Evolutionary conservation across 257 asterid genomes (phyloP).

Genomic region (Ilex asprella): DNA sequence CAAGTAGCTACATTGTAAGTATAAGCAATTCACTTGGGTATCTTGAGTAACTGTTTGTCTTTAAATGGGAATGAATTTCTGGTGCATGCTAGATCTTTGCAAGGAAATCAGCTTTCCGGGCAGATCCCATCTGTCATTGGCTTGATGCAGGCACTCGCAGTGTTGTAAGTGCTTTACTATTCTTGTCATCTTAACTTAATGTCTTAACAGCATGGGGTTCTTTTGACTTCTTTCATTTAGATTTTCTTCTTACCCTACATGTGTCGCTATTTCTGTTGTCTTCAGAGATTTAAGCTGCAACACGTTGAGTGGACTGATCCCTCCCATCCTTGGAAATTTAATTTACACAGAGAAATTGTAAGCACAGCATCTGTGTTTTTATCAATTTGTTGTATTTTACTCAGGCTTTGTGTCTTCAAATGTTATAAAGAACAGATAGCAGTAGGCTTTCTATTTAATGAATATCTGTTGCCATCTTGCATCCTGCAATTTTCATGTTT

Average conservation of each 20-base stretch:
- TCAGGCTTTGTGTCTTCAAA: too few relatives aligned
- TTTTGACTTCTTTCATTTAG: neutral
- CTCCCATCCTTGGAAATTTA: constrained; percentile 88
- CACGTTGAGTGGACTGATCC: constrained; percentile 75
- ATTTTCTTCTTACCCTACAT: neutral
- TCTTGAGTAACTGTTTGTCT: neutral
- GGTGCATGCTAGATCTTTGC: constrained; percentile 34
- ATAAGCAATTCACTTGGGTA: neutral
- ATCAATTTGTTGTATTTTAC: neutral
- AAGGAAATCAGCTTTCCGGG: constrained; percentile 65
- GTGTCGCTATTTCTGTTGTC: neutral
- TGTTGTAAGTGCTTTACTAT: constrained; percentile 47
- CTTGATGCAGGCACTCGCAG: constrained; percentile 99
- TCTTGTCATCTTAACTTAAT: neutral
- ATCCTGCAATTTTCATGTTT: too few relatives aligned
- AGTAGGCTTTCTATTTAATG: too few relatives aligned
- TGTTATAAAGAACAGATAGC: too few relatives aligned
- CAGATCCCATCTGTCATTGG: constrained; percentile 89
- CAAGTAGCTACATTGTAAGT: constrained; percentile 98
- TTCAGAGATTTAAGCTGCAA: constrained; percentile 86
- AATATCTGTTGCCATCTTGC: too few relatives aligned
- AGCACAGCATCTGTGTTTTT: constrained; percentile 16
- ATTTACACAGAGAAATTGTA: constrained; percentile 89
- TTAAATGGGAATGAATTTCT: neutral
- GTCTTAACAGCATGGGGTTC: too few relatives aligned